These are phyloP conservation scores for Rosa hybrid DNA, from an alignment of 331 rosid genomes.

Conservation along the genomic window DNA sequence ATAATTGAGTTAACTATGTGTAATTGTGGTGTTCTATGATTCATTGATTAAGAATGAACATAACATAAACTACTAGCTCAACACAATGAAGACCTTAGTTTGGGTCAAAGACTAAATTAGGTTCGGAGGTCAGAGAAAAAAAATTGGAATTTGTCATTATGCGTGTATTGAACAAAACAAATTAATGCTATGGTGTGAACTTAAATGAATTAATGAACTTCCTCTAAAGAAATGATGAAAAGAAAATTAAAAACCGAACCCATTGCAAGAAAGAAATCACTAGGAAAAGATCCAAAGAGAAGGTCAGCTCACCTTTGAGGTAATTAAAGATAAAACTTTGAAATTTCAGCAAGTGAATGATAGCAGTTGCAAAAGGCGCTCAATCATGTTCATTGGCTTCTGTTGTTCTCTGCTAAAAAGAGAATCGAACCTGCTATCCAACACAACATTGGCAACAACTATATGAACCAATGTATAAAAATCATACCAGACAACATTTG, in stretches of 20 bases:
- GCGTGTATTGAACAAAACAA: not conserved
- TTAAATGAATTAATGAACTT: not conserved
- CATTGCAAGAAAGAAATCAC: not conserved
- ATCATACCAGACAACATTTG: not conserved
- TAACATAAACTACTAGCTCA: not conserved
- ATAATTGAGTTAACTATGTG: not conserved
- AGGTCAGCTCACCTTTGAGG: not conserved
- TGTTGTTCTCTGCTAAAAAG: not conserved
- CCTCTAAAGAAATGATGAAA: not conserved
- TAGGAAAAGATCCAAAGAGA: not conserved
- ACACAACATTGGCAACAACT: not conserved
- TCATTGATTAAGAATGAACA: not conserved
- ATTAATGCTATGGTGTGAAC: not conserved
- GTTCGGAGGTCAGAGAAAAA: not conserved
- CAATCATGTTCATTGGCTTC: not conserved
- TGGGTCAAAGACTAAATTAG: not conserved
- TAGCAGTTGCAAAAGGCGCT: not conserved
- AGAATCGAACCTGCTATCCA: not conserved
- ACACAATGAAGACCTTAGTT: not conserved
- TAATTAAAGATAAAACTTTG: not conserved
- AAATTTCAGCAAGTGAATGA: not conserved
- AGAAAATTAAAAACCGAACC: not conserved
- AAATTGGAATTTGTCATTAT: not conserved
- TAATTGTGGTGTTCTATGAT: not conserved
- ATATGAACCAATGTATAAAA: not conserved